phyloP scores from a whole-genome alignment of 2,329 filamentous ascomycete species.

The Sporothrix curviconia region DNA sequence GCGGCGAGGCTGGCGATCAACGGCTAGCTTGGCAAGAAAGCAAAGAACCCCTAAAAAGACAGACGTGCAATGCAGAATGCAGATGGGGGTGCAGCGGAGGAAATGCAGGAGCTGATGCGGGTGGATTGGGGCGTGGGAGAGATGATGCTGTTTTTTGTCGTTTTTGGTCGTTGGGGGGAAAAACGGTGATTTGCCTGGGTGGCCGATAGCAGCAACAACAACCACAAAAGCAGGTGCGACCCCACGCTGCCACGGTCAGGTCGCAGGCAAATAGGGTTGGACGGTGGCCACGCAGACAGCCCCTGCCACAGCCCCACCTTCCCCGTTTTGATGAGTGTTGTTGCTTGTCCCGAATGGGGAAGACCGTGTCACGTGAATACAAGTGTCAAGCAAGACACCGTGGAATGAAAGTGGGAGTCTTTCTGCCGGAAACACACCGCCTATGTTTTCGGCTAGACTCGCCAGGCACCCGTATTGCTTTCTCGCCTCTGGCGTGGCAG shows the following conservation, averaged over 20 bases:
- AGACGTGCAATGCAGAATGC: not conserved
- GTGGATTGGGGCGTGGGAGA: not conserved
- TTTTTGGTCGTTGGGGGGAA: not conserved
- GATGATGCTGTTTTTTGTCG: not conserved
- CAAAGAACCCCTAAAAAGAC: not conserved
- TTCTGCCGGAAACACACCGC: slow-evolving; percentile 11
- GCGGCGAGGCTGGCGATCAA: no score
- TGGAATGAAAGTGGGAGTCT: not conserved
- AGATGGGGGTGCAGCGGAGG: not conserved
- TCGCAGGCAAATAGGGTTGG: no score
- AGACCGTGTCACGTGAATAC: slow-evolving; percentile 17
- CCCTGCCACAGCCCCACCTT: not conserved
- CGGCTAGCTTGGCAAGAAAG: not conserved
- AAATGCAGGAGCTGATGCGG: not conserved
- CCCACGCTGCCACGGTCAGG: not conserved
- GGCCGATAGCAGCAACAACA: slow-evolving; percentile 6
- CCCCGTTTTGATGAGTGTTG: not conserved
- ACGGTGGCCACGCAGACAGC: no score
- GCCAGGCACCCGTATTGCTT: slow-evolving; percentile 1
- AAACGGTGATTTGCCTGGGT: slow-evolving; percentile 15
- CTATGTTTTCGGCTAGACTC: no score
- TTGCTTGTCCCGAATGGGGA: slow-evolving; percentile 8
- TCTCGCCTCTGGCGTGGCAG: not conserved
- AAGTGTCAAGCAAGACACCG: not conserved
- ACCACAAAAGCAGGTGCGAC: slow-evolving; percentile 1